Base-by-base conservation (phyloP, 768 basidiomycete species). In the Pulveroboletus sp. region DNA sequence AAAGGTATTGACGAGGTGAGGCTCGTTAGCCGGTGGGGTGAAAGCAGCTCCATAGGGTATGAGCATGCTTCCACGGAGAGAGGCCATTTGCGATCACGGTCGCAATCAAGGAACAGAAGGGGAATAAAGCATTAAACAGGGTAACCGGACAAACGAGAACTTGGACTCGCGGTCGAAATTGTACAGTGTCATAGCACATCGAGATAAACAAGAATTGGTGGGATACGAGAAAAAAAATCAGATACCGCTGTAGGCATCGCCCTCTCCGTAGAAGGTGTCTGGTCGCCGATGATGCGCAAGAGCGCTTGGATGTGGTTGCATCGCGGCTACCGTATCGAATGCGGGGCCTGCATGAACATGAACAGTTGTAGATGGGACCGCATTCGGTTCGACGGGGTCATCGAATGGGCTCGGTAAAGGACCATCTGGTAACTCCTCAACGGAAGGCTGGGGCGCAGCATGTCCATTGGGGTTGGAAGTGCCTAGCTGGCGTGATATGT, bases 241-340 rank as follows among this genome's bases (percentile, higher is more conserved):
- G 62, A 87, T 78, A 25, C 84, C 86, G 21, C 76, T 82, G 55
- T 88, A 88, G 39, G 81, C 84, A 53, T 88, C 85, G 24, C 80
- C 80, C 29, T 77, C 76, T 54, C 82, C 75, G 55, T 86, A 87
- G 45, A 74, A 32, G 37, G 72, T 75, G 50, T 70, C 64, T 12
- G 79, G 78, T 42, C 79, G 69, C 61, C 70, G 69, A 39, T 66
- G 60, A 25, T 45, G 43, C 2, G 43, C 42, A 37, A 52, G 25
- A 44, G 46, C 17, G 39, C 52, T 52, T 20, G 32, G 46, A 36
- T 47, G 43, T 27, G 40, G 40, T 45, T 50, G 51, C 39, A 52
- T 44, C 41, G 57, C 9, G 27, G 4, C 12, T 47, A 35, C 40
- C 29, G 40, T 42, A 35, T 40, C 14, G 20, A 63, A 49, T 40